Base-by-base conservation (phyloP, 805 yeast species). In the Ogataea glucozyma region DNA sequence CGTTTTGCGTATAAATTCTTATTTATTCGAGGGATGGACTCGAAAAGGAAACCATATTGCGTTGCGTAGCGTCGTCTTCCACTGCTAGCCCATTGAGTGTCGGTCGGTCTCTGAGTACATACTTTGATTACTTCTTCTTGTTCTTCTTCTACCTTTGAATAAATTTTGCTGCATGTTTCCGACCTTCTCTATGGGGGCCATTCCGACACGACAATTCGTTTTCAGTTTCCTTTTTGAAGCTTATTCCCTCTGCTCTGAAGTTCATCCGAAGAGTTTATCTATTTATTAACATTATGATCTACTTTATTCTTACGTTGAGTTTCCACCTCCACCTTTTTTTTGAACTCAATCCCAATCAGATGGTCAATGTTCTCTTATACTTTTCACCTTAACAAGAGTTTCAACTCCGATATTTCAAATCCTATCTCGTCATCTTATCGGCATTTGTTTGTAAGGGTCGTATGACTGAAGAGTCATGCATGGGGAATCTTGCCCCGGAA, bases 91-190 rank as follows among this genome's bases (percentile, higher is more conserved):
- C 21, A 26, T 32, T 21, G 24, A 20, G 12, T 13, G 26, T 32
- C 26, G 36, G 24, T 31, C 36, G 18, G 39, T 18, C 31, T 19
- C 31, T 26, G 39, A 36, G 39, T 36, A 36, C 39, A 36, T 36
- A 36, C 30, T 17, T 36, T 36, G n/a, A n/a, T 26, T 14, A 36
- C 18, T 31, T 19, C 35, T 16, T 30, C 21, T 30, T 30, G 21
- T 30, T 30, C 21, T 30, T 30, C 32, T 30, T 30, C 32, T 31
- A 31, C 18, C 23, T 34, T 23, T 34, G 38, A 34, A 34, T 34
- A 34, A 34, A 34, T 23, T 34, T 20, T 34, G 38, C 38, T 34
- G 38, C 27, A 34, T 34, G 38, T 34, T 34, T 34, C 21, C 38
- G 38, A 23, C 38, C 14, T n/a, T 34, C 29, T 13, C 10, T 34